Evolutionary conservation across 768 basidiomycete genomes (phyloP).

Genomic region (Heimioporus sp.): DNA sequence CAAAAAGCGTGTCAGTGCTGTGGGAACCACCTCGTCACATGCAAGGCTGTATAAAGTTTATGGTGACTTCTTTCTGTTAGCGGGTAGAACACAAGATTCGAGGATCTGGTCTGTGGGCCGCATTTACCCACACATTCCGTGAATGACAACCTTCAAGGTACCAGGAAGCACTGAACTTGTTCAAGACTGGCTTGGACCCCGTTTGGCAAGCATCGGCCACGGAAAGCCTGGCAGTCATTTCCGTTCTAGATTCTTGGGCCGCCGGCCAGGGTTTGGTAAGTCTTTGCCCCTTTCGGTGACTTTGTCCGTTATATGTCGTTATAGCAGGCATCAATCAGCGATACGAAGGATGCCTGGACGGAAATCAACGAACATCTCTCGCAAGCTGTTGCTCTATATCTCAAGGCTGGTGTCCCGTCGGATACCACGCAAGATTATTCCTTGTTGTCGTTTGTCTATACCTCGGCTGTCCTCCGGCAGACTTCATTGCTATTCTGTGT

Average conservation of each 20-base stretch:
- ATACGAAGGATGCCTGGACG: constrained; percentile 67
- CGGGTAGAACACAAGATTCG: constrained; percentile 85
- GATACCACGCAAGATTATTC: constrained; percentile 56
- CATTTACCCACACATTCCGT: constrained; percentile 5
- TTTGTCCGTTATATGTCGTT: constrained; percentile 6
- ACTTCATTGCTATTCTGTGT: constrained; percentile 71
- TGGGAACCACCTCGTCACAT: constrained; percentile 73
- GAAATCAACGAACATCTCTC: constrained; percentile 73
- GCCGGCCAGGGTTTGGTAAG: constrained; percentile 68
- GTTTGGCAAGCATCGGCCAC: constrained; percentile 89
- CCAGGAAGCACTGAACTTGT: constrained; percentile 76
- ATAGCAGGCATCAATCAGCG: constrained; percentile 55
- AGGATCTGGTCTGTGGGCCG: constrained; percentile 60
- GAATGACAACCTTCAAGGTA: constrained; percentile 54
- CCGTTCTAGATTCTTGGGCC: constrained; percentile 83
- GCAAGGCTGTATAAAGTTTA: constrained; percentile 86
- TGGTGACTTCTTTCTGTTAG: constrained; percentile 84
- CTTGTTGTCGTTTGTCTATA: constrained; percentile 67
- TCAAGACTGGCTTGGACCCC: constrained; percentile 70
- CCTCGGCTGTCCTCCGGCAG: constrained; percentile 66
- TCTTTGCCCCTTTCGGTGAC: constrained; percentile 15
- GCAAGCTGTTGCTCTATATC: constrained; percentile 62
- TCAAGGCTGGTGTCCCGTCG: constrained; percentile 48
- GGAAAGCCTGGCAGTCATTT: constrained; percentile 81
- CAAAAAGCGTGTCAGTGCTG: constrained; percentile 62